These are phyloP conservation scores for Aspergillus novoparasiticus DNA, from an alignment of 2,329 filamentous ascomycete genomes.

Conservation along the genomic window DNA sequence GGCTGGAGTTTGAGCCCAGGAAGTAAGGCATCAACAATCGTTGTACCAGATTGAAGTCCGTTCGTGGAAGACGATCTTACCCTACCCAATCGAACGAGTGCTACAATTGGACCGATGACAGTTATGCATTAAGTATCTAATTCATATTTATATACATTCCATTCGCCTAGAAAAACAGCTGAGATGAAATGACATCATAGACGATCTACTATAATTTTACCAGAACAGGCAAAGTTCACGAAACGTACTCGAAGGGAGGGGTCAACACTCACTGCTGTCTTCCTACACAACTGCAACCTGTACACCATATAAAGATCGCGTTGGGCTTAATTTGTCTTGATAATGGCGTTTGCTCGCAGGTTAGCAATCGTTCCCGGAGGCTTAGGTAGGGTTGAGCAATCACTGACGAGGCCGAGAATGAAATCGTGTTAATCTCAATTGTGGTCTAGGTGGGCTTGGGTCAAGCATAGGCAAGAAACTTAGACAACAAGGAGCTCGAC, in stretches of 20 bases:
- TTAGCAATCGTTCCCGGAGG: constrained; percentile 49
- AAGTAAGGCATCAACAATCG: too few relatives aligned
- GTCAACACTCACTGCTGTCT: background rate
- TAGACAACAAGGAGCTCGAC: constrained; percentile 42
- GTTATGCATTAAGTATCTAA: too few relatives aligned
- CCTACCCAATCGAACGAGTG: too few relatives aligned
- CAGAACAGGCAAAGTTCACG: background rate
- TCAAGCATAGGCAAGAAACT: constrained; percentile 47
- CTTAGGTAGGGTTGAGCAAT: constrained; percentile 35
- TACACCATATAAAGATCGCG: background rate
- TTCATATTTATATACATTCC: too few relatives aligned
- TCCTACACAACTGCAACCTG: too few relatives aligned
- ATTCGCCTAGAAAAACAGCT: background rate
- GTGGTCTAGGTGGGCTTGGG: constrained; percentile 42
- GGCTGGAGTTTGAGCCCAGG: too few relatives aligned
- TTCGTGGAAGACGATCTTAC: too few relatives aligned
- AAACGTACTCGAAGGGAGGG: background rate
- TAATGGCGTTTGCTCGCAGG: constrained; percentile 42
- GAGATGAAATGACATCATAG: background rate
- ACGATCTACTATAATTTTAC: background rate
- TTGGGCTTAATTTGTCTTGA: background rate
- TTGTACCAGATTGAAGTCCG: too few relatives aligned
- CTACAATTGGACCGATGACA: too few relatives aligned
- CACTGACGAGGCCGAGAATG: background rate
- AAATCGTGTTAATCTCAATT: background rate